Evolutionary conservation across 2,329 filamentous ascomycete genomes (phyloP), one percentile per base, ranked within the genome.

Genomic region (Fonsecaea monophora): DNA sequence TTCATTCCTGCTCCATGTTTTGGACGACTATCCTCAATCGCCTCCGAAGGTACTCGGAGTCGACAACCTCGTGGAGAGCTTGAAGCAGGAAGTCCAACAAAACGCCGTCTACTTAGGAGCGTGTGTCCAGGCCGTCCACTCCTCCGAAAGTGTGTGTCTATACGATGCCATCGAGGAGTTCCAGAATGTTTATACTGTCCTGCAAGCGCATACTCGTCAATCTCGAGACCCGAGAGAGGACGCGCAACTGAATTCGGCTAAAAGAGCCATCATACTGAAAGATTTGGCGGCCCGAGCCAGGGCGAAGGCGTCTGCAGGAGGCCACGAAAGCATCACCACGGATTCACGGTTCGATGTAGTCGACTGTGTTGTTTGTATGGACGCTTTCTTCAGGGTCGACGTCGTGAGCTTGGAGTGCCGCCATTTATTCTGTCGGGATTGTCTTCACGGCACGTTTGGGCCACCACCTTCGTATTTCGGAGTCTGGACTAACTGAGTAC

Each of bases 141-240:
- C 38, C 8, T 58, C 58, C 6, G 57, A 58, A 13, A 38, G 4
- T 10, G 64, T 66, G 18, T 61, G 40, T 56, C 53, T 66, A 4
- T 66, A 56, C 53, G 58, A 66, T 30, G 58, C 58, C 6, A 38
- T 66, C 21, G 64, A 66, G 10, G 57, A 66, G 38, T 62, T 66
- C 40, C 18, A 53, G 10, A 21, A 13, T 13, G 18, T 60, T 25
- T 32, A 45, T 35, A 54, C 9, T 15, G 40, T 53, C 18, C 35
- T 55, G 13, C 21, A 53, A 50, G 54, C 37, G n/a, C n/a, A 40
- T 25, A 25, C 8, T 30, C 30, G 9, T 12, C 21, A 21, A 13
- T 18, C 18, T 4, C n/a, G 18, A 32, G 32, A 34, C 18, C 3
- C 15, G 25, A 45, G 53, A 15, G 10, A 61, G 34, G 57, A 21